These are phyloP conservation scores for Epipyxis sp. DNA, from an alignment of 108 stramenopile genomes.

Conservation along the genomic window DNA sequence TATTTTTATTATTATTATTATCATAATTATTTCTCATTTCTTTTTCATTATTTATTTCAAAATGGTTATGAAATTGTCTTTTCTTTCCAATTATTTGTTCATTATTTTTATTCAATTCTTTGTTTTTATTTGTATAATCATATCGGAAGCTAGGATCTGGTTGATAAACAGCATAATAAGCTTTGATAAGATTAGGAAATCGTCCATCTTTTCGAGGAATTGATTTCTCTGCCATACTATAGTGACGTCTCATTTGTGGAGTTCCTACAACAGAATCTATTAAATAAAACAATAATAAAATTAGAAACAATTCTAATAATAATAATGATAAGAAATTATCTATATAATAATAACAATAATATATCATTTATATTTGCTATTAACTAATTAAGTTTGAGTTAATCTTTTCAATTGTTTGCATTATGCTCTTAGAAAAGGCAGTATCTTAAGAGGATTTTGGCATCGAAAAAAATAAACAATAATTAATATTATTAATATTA, in stretches of 20 bases:
- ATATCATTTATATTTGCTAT: too few relatives aligned
- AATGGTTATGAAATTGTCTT: background rate
- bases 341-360: too few relatives aligned
- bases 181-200: background rate
- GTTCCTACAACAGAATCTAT: too few relatives aligned
- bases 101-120: background rate
- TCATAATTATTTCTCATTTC: background rate
- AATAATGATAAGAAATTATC: too few relatives aligned
- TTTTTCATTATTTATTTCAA: background rate
- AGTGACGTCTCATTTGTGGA: too few relatives aligned
- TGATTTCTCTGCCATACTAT: background rate
- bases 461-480: background rate
- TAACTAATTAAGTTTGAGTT: too few relatives aligned
- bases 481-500: background rate
- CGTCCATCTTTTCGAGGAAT: background rate
- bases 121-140: background rate
- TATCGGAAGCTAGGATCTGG: background rate
- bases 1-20: background rate
- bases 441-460: too few relatives aligned
- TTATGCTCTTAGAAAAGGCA: too few relatives aligned
- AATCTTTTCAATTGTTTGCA: too few relatives aligned
- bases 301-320: too few relatives aligned
- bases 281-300: too few relatives aligned
- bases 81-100: background rate
- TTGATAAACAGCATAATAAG: constrained; percentile 15